Percentiles rank a stretch among this genome's conserved stretches.
Evolutionary conservation across 75 land plant genomes (phyloP).

Genomic region (Pinus taeda): DNA sequence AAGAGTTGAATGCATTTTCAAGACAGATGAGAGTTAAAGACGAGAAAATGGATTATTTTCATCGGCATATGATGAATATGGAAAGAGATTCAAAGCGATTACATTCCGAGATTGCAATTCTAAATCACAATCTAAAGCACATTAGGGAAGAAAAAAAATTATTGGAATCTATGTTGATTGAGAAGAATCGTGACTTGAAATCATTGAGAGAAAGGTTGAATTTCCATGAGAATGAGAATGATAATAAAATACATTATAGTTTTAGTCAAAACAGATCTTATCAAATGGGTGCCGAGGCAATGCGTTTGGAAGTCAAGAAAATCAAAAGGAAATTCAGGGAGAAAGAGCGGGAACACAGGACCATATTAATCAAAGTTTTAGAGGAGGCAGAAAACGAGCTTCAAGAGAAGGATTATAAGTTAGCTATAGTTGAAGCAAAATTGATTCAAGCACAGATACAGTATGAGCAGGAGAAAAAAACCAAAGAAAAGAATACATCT

Average conservation of each 20-base stretch:
- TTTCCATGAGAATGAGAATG: conserved; percentile 8
- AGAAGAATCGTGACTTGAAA: conserved; percentile 41
- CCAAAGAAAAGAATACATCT: conserved; percentile 10
- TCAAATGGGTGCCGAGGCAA: conserved; percentile 10
- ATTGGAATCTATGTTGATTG: conserved; percentile 35
- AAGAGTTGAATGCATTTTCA: conserved; percentile 75
- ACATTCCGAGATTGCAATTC: conserved; percentile 43
- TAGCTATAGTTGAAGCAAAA: conserved; percentile 24
- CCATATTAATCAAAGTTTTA: neutral
- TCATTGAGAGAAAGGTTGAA: conserved; percentile 38
- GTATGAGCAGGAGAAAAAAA: conserved; percentile 12
- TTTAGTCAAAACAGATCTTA: neutral
- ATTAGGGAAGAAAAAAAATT: conserved; percentile 41
- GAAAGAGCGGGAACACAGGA: conserved; percentile 22
- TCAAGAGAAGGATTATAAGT: conserved; percentile 13
- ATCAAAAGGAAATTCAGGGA: conserved; percentile 27
- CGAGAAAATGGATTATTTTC: conserved; percentile 62
- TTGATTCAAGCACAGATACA: conserved; percentile 10
- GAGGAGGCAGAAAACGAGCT: conserved; percentile 9
- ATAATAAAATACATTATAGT: conserved; percentile 8
- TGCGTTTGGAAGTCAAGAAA: conserved; percentile 40
- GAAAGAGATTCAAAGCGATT: conserved; percentile 53
- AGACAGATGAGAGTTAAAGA: conserved; percentile 77
- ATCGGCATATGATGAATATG: conserved; percentile 54
- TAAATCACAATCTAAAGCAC: conserved; percentile 30